Percentiles rank a stretch among this genome's conserved stretches.
Evolutionary conservation across 2,329 filamentous ascomycete genomes (phyloP).

Genomic region (Beauveria bassiana): DNA sequence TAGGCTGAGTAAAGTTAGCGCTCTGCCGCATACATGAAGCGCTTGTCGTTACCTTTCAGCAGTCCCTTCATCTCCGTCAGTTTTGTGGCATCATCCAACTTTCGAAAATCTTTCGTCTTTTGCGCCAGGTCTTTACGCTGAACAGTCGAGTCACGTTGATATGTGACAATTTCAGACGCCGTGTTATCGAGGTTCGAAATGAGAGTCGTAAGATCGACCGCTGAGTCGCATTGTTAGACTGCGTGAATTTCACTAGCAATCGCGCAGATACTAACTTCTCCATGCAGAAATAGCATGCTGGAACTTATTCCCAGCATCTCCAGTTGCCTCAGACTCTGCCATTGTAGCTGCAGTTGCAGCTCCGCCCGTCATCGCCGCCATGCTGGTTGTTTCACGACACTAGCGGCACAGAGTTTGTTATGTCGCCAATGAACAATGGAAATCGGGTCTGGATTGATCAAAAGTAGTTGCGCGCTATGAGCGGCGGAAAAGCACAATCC

Average conservation of each 20-base stretch:
- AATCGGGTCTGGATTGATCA: neutral
- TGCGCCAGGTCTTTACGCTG: constrained; percentile 97
- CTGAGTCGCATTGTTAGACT: constrained; percentile 36
- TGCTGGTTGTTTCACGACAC: constrained; percentile 8
- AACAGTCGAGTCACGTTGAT: constrained; percentile 90
- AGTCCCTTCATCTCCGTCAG: constrained; percentile 81
- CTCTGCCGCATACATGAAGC: constrained; percentile 5
- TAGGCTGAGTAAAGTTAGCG: constrained; percentile 54
- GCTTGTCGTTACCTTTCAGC: constrained; percentile 58
- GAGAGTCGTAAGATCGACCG: constrained; percentile 77
- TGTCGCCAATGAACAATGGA: neutral
- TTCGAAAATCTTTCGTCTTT: constrained; percentile 96
- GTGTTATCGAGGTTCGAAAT: constrained; percentile 82
- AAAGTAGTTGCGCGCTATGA: neutral
- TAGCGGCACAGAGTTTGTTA: neutral
- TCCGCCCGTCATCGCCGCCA: constrained; percentile 21
- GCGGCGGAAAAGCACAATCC: neutral
- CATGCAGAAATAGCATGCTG: constrained; percentile 93
- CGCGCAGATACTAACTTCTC: constrained; percentile 58
- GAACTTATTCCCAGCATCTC: constrained; percentile 78
- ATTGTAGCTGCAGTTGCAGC: constrained; percentile 21
- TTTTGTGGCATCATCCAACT: constrained; percentile 83
- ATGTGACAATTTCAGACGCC: constrained; percentile 88
- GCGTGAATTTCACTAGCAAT: neutral
- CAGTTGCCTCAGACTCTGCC: constrained; percentile 19